Percentiles rank a stretch among this genome's conserved stretches.
Evolutionary conservation across 106 monocot species (phyloP).

Genomic region (Phalaenopsis equestris): DNA sequence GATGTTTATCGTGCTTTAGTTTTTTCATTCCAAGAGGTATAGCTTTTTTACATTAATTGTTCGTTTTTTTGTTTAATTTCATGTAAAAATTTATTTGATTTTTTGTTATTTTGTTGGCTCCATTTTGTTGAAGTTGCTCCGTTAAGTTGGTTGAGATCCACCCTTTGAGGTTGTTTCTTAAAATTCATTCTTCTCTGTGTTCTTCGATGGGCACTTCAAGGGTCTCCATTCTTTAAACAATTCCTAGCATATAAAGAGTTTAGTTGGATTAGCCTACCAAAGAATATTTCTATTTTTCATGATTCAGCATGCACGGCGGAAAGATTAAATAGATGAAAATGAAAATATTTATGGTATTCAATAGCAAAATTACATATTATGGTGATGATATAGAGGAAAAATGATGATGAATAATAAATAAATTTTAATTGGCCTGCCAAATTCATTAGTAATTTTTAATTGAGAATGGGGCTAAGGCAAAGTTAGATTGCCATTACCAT

Average conservation of each 20-base stretch:
- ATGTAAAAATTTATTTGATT: constrained; percentile 2
- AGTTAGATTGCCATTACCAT: too few species aligned
- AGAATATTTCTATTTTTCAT: too few species aligned
- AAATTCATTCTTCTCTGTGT: neutral
- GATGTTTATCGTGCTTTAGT: constrained; percentile 88
- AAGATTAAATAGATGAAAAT: too few species aligned
- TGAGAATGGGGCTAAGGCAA: too few species aligned
- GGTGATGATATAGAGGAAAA: too few species aligned
- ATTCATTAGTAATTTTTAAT: too few species aligned
- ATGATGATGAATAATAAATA: too few species aligned
- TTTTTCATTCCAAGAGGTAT: constrained; percentile 88
- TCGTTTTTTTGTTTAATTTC: neutral
- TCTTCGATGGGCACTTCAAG: neutral
- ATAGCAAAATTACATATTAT: too few species aligned
- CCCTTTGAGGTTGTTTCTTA: neutral
- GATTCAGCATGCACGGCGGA: too few species aligned
- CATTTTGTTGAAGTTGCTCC: neutral
- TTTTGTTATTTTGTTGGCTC: neutral
- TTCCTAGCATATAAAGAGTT: neutral
- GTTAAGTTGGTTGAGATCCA: neutral
- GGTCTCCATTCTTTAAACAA: neutral
- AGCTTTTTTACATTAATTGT: neutral
- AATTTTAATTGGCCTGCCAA: too few species aligned
- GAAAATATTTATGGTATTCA: too few species aligned
- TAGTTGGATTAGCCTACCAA: too few species aligned